phyloP scores from a whole-genome alignment of 202 grass and related monocot species.

The Brachypodium distachyon region DNA sequence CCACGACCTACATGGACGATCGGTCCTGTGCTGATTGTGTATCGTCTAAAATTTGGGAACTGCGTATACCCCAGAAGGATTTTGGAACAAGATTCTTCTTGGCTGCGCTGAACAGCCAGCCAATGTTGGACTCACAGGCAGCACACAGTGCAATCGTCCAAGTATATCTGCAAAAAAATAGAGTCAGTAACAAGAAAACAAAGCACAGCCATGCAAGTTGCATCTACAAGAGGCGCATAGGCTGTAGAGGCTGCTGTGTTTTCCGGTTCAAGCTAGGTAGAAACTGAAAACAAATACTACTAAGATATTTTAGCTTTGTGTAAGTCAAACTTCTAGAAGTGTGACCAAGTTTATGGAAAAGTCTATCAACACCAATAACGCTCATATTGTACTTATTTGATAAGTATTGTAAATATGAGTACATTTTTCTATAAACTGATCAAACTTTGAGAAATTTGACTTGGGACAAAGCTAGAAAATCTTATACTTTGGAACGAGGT shows the following conservation, averaged over 20 bases:
- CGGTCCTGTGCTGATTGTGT: conserved; percentile 26
- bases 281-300: neutral
- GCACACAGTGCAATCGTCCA: conserved; percentile 62
- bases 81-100: conserved; percentile 61
- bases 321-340: too few relatives aligned
- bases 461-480: too few relatives aligned
- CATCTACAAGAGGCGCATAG: too few relatives aligned
- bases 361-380: too few relatives aligned
- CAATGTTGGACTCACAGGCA: conserved; percentile 57
- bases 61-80: conserved; percentile 91
- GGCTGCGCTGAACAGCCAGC: conserved; percentile 61
- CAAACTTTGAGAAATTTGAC: too few relatives aligned
- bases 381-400: too few relatives aligned
- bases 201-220: neutral
- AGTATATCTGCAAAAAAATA: conserved; percentile 43
- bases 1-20: neutral
- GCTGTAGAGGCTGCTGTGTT: neutral
- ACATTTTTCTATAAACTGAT: too few relatives aligned
- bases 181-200: neutral
- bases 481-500: too few relatives aligned
- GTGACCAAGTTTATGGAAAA: too few relatives aligned
- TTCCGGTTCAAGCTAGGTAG: neutral
- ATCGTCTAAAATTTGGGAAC: conserved; percentile 48
- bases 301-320: too few relatives aligned
- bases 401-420: too few relatives aligned